Conservation (phyloP, 2,329 filamentous ascomycete genomes). For the Neospermospora avenae region DNA sequence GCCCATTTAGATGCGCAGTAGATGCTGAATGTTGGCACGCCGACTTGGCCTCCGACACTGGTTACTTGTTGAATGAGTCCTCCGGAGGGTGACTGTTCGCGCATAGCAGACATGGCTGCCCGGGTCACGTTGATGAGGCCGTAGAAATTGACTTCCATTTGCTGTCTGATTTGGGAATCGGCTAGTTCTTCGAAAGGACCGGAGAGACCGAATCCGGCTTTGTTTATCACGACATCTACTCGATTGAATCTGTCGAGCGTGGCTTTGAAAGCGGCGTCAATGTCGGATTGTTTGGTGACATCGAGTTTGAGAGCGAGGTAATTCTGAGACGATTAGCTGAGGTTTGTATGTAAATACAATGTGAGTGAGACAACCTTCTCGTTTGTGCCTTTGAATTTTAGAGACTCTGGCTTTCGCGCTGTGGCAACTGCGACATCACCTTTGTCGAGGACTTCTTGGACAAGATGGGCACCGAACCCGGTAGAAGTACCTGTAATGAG, state of each 20-base stretch:
- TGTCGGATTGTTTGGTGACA: constrained; percentile 47
- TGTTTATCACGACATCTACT: constrained; percentile 59
- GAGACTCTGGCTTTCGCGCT: constrained; percentile 38
- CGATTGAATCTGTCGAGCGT: constrained; percentile 48
- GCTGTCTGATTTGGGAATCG: constrained; percentile 46
- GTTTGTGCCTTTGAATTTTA: constrained; percentile 37
- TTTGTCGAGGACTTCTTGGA: constrained; percentile 38
- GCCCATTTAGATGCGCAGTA: constrained; percentile 44
- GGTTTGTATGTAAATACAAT: not conserved
- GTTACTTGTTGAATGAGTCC: constrained; percentile 42
- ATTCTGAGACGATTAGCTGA: constrained; percentile 34
- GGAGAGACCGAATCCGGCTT: constrained; percentile 55
- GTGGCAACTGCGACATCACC: constrained; percentile 47
- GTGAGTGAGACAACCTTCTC: constrained; percentile 28
- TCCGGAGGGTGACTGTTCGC: constrained; percentile 36
- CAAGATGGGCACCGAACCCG: constrained; percentile 44
- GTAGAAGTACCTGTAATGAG: constrained; percentile 48
- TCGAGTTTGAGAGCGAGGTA: constrained; percentile 50
- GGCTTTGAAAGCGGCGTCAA: constrained; percentile 36
- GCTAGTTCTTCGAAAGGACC: constrained; percentile 51
- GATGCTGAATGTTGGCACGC: constrained; percentile 35
- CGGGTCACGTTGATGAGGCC: constrained; percentile 53
- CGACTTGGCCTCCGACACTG: constrained; percentile 38
- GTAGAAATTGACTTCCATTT: constrained; percentile 60
- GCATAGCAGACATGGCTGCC: constrained; percentile 38